Evolutionary conservation across 352 stramenopile genomes (phyloP).

Genomic region (Globisporangium echinulatum): DNA sequence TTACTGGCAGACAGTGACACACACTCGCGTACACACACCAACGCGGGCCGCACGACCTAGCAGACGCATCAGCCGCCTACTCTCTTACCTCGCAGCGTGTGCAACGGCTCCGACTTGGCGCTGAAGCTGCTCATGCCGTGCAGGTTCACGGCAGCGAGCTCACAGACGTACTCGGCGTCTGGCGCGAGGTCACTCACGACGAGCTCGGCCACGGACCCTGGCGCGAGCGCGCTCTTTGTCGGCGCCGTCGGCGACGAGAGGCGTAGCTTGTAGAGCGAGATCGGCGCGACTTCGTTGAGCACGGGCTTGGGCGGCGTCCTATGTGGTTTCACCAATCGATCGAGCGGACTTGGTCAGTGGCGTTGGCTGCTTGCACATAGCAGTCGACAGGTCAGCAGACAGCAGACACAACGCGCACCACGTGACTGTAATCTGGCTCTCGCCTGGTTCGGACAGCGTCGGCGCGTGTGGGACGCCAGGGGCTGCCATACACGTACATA

Average conservation of each 20-base stretch:
- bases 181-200: slow-evolving; percentile 25
- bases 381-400: not conserved
- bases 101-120: slow-evolving; percentile 17
- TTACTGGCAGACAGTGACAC: no score
- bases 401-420: slow-evolving; percentile 18
- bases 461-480: slow-evolving; percentile 24
- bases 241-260: slow-evolving; percentile 9
- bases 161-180: slow-evolving; percentile 33
- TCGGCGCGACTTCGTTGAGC: slow-evolving; percentile 42
- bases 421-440: slow-evolving; percentile 21
- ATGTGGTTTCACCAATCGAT: not conserved
- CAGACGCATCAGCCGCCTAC: no score
- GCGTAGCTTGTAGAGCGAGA: slow-evolving; percentile 63
- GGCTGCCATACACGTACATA: slow-evolving; percentile 15
- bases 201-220: slow-evolving; percentile 21
- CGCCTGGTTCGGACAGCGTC: slow-evolving; percentile 11
- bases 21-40: no score
- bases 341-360: not conserved
- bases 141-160: slow-evolving; percentile 49
- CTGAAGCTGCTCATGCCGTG: slow-evolving; percentile 55
- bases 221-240: slow-evolving; percentile 19
- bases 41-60: no score
- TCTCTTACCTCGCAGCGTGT: slow-evolving; percentile 23
- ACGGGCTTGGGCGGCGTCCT: slow-evolving; percentile 24
- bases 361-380: not conserved